Conservation (phyloP, 352 stramenopile species). For the Globisporangium barbulae region DNA sequence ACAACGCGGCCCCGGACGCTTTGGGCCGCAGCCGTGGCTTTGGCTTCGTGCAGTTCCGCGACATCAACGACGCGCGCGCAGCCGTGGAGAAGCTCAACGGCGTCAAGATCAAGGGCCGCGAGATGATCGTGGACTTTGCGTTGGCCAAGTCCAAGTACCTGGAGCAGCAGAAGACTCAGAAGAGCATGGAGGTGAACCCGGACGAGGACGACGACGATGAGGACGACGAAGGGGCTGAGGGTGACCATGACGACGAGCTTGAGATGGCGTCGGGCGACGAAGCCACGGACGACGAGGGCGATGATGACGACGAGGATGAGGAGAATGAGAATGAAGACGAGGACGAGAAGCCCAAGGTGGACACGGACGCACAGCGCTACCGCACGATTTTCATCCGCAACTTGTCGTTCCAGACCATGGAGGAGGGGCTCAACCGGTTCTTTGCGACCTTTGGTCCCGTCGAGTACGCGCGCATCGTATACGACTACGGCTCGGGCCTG, state of each 20-base stretch:
- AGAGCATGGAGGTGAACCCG: slow-evolving; percentile 22
- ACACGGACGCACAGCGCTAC: slow-evolving; percentile 74
- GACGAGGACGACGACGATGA: slow-evolving; percentile 38
- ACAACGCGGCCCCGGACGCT: slow-evolving; percentile 25
- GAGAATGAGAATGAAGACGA: slow-evolving; percentile 30
- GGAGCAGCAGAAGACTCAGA: slow-evolving; percentile 55
- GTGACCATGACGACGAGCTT: slow-evolving; percentile 34
- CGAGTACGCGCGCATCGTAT: slow-evolving; percentile 80
- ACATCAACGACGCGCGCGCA: slow-evolving; percentile 48
- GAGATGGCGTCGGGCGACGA: slow-evolving; percentile 52
- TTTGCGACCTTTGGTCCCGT: slow-evolving; percentile 71
- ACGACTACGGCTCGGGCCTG: slow-evolving; percentile 72
- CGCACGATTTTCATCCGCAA: slow-evolving; percentile 86
- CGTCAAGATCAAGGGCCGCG: slow-evolving; percentile 72
- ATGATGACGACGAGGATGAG: slow-evolving; percentile 22
- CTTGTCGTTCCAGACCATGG: slow-evolving; percentile 79
- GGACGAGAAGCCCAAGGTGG: slow-evolving; percentile 32
- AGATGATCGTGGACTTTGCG: slow-evolving; percentile 87
- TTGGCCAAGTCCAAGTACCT: slow-evolving; percentile 78
- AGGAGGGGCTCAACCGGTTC: slow-evolving; percentile 66
- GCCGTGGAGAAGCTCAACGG: slow-evolving; percentile 78
- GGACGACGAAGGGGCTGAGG: slow-evolving; percentile 41
- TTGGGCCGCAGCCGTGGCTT: slow-evolving; percentile 76
- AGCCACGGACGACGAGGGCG: slow-evolving; percentile 27
- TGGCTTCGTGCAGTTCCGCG: slow-evolving; percentile 80